Conservation (phyloP, 139 green algal species). For the Volvox reticuliferus region DNA sequence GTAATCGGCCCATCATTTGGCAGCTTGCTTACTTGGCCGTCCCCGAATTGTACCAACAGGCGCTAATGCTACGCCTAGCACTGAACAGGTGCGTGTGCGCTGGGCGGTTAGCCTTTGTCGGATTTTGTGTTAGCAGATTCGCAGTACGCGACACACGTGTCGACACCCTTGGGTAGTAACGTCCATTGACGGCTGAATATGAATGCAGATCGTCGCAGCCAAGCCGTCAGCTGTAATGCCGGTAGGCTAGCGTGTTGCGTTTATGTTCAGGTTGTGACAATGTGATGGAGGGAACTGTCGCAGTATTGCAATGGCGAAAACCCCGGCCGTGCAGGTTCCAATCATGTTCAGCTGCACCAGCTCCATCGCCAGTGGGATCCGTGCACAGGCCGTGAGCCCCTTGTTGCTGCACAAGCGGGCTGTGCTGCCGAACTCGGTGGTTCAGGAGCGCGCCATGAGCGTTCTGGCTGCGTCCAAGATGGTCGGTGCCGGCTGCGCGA, state of each 20-base stretch:
- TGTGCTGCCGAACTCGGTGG: conserved; percentile 16
- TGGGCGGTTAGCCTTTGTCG: background rate
- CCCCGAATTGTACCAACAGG: background rate
- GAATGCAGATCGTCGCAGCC: background rate
- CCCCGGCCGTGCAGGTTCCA: conserved; percentile 37
- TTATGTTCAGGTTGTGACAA: background rate
- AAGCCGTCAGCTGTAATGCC: conserved; percentile 9
- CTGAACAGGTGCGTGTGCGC: conserved; percentile 1
- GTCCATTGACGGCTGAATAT: background rate
- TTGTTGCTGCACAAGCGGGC: conserved; percentile 47
- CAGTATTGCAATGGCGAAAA: background rate
- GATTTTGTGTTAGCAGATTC: background rate
- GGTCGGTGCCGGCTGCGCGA: conserved; percentile 83
- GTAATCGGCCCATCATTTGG: conserved; percentile 5
- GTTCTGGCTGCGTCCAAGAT: conserved; percentile 76
- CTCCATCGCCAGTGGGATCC: conserved; percentile 50
- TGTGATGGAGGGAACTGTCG: background rate
- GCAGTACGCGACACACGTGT: background rate
- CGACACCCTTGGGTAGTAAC: background rate
- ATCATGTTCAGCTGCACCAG: conserved; percentile 47
- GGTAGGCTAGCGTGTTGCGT: background rate
- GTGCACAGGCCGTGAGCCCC: conserved; percentile 25
- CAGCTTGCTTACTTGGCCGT: background rate
- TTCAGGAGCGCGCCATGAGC: conserved; percentile 56
- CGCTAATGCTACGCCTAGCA: background rate